These are phyloP conservation scores for Fusarium coicis DNA, from an alignment of 2,329 filamentous ascomycete genomes.

Conservation along the genomic window DNA sequence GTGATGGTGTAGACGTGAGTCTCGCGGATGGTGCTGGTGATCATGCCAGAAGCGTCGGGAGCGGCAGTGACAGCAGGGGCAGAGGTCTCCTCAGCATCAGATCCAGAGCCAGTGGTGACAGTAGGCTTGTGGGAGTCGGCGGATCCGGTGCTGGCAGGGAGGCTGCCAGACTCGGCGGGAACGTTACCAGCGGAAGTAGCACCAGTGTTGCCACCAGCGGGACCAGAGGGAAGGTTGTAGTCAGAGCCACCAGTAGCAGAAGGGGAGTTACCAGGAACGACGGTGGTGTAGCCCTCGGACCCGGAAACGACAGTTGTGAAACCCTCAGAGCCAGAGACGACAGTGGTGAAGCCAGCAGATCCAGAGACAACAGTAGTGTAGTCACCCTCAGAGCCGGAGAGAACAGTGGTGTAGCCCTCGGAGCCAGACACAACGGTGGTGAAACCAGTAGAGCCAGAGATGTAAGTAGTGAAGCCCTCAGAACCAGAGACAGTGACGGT, in stretches of 20 bases:
- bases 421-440: slow-evolving; percentile 1
- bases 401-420: slow-evolving; percentile 10
- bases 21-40: slow-evolving; percentile 38
- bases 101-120: slow-evolving; percentile 1
- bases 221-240: background rate
- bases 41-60: slow-evolving; percentile 26
- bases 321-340: slow-evolving; percentile 10
- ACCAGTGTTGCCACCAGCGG: background rate
- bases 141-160: slow-evolving; percentile 5
- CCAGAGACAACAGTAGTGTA: slow-evolving; percentile 13
- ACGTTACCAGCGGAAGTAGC: slow-evolving; percentile 9
- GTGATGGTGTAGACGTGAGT: slow-evolving; percentile 49
- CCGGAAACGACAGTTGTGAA: slow-evolving; percentile 11
- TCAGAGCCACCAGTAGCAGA: background rate
- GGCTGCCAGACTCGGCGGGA: slow-evolving; percentile 7
- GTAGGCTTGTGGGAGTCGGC: background rate
- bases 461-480: slow-evolving; percentile 4
- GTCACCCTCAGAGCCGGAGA: slow-evolving; percentile 10
- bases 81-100: slow-evolving; percentile 17
- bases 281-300: background rate
- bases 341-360: slow-evolving; percentile 16
- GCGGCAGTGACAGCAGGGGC: slow-evolving; percentile 14
- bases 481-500: slow-evolving; percentile 4
- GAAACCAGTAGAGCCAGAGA: slow-evolving; percentile 11
- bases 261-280: background rate